Evolutionary conservation across 169 alveolate species (phyloP), one percentile per base, ranked within the genome.

Genomic region (Fabrea salina): DNA sequence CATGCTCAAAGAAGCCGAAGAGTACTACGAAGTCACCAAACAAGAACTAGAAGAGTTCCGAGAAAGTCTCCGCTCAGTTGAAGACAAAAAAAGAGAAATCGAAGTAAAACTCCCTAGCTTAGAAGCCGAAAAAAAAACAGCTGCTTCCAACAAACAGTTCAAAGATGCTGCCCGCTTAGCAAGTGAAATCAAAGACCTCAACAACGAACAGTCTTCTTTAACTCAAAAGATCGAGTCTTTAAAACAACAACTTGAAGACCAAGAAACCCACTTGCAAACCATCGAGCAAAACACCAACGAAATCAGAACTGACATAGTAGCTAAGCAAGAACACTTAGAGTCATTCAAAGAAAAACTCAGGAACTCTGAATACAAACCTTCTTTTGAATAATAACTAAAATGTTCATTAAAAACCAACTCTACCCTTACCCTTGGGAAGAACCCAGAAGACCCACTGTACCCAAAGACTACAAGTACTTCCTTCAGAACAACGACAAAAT

Each of bases 391-490:
- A n/a, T n/a, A 47, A 47, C 19, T n/a, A 47, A 16, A 1, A 47
- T 47, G 56, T 47, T 47, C 56, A 47, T 47, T n/a, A 47, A 47
- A 16, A 47, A 47, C 19, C 56, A 61, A 16, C 25, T 35, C 32
- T 37, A 35, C 41, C 74, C 67, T 22, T 11, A 61, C 32, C 74
- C 74, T 32, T 61, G 74, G 74, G 32, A 61, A 61, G 74, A 61
- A 30, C 51, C 44, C 32, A 22, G 39, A 61, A 37, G 11, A 61
- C n/a, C 16, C 0, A 13, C 13, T 27, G 54, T 2, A 33, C 5
- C 25, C 16, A 61, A 61, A 61, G 13, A 47, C 8, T 35, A 22
- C 13, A 51, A 16, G 0, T 61, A 61, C 3, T 61, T 61, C 74
- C 74, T 35, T 37, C 37, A 61, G 50, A 16, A 27, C 22, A 16